These are phyloP conservation scores for Annulohypoxylon stygium DNA, from an alignment of 495 filamentous ascomycete species.

Conservation along the genomic window DNA sequence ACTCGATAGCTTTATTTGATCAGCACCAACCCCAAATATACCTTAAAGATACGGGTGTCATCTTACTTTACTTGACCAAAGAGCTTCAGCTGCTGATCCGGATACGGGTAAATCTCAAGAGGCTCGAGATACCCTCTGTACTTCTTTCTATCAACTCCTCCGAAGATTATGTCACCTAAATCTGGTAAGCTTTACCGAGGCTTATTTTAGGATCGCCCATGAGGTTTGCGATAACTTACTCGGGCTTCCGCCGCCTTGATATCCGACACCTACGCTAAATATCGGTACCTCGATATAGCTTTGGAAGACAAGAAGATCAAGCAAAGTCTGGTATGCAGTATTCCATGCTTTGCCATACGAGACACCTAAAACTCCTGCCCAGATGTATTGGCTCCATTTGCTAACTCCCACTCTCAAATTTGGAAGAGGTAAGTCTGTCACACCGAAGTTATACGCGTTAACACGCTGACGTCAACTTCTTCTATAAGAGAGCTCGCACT, in stretches of 20 bases:
- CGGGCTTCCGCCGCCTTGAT: slow-evolving; percentile 56
- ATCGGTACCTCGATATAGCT: slow-evolving; percentile 76
- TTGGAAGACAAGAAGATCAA: slow-evolving; percentile 70
- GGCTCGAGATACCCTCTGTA: slow-evolving; percentile 59
- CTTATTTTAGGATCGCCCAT: neutral
- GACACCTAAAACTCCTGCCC: slow-evolving; percentile 58
- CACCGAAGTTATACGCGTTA: slow-evolving; percentile 11
- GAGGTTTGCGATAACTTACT: slow-evolving; percentile 39
- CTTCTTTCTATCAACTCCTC: slow-evolving; percentile 60
- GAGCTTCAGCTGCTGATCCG: slow-evolving; percentile 52
- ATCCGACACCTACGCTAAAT: slow-evolving; percentile 76
- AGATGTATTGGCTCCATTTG: slow-evolving; percentile 57
- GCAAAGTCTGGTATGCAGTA: slow-evolving; percentile 73
- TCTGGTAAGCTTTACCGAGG: slow-evolving; percentile 59
- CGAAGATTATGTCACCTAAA: slow-evolving; percentile 60
- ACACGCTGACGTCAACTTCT: slow-evolving; percentile 5
- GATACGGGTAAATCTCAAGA: slow-evolving; percentile 58
- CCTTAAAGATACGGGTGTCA: neutral
- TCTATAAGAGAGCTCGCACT: slow-evolving; percentile 24
- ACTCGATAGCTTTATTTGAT: slow-evolving; percentile 54
- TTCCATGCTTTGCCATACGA: slow-evolving; percentile 58
- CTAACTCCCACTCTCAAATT: slow-evolving; percentile 55
- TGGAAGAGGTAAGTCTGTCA: slow-evolving; percentile 44
- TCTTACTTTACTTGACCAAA: slow-evolving; percentile 53
- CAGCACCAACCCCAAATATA: neutral